Conservation (phyloP, 1,284 basidiomycete species). For the Cryptococcus sp. region DNA sequence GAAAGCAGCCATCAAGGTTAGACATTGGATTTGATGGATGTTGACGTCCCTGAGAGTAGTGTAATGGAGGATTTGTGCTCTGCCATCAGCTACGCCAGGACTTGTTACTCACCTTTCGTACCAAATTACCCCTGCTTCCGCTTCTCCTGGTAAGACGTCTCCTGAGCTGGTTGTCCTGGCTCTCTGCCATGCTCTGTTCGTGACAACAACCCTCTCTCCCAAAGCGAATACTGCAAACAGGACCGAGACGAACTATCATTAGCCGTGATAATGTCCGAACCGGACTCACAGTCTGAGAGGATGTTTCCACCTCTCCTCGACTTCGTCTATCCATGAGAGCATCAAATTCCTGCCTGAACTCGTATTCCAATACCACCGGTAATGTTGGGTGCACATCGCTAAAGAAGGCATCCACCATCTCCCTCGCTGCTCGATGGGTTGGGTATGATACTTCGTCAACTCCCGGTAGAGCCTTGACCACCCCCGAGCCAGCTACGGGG, state of each 20-base stretch:
- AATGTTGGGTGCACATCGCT: slow-evolving; percentile 74
- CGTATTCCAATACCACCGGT: slow-evolving; percentile 75
- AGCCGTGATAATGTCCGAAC: not conserved
- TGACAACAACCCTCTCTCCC: slow-evolving; percentile 56
- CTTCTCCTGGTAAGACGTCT: slow-evolving; percentile 36
- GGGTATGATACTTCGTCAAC: slow-evolving; percentile 85
- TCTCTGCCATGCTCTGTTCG: slow-evolving; percentile 57
- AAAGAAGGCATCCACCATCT: slow-evolving; percentile 82
- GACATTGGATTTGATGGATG: slow-evolving; percentile 77
- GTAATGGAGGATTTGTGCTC: slow-evolving; percentile 79
- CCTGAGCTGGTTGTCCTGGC: slow-evolving; percentile 51
- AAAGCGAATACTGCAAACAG: slow-evolving; percentile 79
- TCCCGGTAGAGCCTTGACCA: slow-evolving; percentile 71
- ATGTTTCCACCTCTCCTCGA: slow-evolving; percentile 10
- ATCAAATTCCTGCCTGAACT: slow-evolving; percentile 67
- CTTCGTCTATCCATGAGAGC: slow-evolving; percentile 62
- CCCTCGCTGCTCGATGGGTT: slow-evolving; percentile 72
- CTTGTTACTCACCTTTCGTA: slow-evolving; percentile 33
- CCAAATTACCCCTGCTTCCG: slow-evolving; percentile 43
- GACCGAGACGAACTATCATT: slow-evolving; percentile 69
- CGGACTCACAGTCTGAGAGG: slow-evolving; percentile 35
- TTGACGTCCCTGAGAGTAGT: slow-evolving; percentile 76
- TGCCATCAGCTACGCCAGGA: slow-evolving; percentile 35
- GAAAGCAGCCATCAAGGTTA: slow-evolving; percentile 80
- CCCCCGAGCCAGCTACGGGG: slow-evolving; percentile 79